Base-by-base conservation (phyloP, 208 protist genomes). In the Wallacemonas sp. region DNA sequence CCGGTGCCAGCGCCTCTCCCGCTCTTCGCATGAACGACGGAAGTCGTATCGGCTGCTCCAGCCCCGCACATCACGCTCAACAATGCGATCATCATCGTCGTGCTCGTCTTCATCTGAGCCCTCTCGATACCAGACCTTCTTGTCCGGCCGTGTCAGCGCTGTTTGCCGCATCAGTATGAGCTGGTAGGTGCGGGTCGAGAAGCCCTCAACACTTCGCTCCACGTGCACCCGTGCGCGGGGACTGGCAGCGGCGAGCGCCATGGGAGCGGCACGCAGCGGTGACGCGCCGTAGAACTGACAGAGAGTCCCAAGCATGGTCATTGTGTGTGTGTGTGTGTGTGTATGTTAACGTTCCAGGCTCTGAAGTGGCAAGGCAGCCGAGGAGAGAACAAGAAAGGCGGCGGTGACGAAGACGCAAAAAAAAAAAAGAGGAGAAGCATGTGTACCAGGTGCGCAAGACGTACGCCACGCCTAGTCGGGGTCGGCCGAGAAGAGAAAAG, bases 401-500 rank as follows among this genome's bases (percentile, higher is more conserved):
- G 19, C 54, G n/a, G 17, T 64, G 13, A 27, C 13, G 41, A 57
- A 13, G 9, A 27, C 6, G 24, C 10, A 19, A 60, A 17, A 9
- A 60, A 64, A 48, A 64, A 34, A 57, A 63, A 55, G 24, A 53
- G 10, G 29, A 61, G 21, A 66, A 61, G 32, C 17, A 62, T 15
- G 17, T 64, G n/a, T n/a, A n/a, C n/a, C n/a, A n/a, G n/a, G n/a
- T n/a, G n/a, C n/a, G n/a, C n/a, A n/a, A n/a, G n/a, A n/a, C n/a
- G n/a, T n/a, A n/a, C n/a, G n/a, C n/a, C n/a, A n/a, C n/a, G n/a
- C n/a, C n/a, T n/a, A n/a, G n/a, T n/a, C n/a, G n/a, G n/a, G n/a
- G n/a, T n/a, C n/a, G n/a, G n/a, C n/a, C n/a, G n/a, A n/a, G n/a
- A n/a, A n/a, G n/a, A n/a, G n/a, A n/a, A n/a, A n/a, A n/a, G n/a